These are phyloP conservation scores for Sambucus nigra DNA, from an alignment of 129 eudicot species.

Conservation along the genomic window DNA sequence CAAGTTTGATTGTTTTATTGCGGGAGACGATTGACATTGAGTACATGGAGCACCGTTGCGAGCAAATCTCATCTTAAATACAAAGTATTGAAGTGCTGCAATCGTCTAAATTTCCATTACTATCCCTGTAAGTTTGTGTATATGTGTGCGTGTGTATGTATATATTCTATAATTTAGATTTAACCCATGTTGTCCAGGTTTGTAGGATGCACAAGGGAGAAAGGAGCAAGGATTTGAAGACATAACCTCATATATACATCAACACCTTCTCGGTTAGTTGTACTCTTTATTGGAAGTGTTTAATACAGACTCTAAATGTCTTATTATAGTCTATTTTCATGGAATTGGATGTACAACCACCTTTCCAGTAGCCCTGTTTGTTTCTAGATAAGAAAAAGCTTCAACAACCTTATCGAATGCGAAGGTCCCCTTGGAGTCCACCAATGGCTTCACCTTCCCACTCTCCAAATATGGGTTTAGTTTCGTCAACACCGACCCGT, in stretches of 20 bases:
- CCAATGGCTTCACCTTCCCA: conserved; percentile 68
- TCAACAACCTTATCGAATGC: conserved; percentile 69
- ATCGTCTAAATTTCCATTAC: no score
- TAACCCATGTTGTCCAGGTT: no score
- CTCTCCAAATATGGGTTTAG: conserved; percentile 69
- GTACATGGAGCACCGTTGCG: no score
- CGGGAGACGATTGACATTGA: no score
- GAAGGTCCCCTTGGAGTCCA: conserved; percentile 78
- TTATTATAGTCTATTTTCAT: conserved; percentile 12
- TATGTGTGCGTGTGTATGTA: neutral
- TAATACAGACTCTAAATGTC: neutral
- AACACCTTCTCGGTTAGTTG: neutral
- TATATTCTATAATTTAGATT: no score
- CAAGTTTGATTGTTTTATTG: no score
- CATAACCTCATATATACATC: conserved; percentile 6
- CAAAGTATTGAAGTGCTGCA: no score
- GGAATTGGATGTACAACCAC: conserved; percentile 73
- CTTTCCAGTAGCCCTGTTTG: conserved; percentile 73
- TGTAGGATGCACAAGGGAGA: no score
- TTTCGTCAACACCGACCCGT: conserved; percentile 58
- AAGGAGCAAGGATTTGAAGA: no score
- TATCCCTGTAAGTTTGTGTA: no score
- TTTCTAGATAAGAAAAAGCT: conserved; percentile 79
- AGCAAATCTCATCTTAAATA: no score
- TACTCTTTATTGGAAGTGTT: conserved; percentile 2